These are phyloP conservation scores for Sporothrix schenckii DNA, from an alignment of 2,329 filamentous ascomycete genomes.

Conservation along the genomic window DNA sequence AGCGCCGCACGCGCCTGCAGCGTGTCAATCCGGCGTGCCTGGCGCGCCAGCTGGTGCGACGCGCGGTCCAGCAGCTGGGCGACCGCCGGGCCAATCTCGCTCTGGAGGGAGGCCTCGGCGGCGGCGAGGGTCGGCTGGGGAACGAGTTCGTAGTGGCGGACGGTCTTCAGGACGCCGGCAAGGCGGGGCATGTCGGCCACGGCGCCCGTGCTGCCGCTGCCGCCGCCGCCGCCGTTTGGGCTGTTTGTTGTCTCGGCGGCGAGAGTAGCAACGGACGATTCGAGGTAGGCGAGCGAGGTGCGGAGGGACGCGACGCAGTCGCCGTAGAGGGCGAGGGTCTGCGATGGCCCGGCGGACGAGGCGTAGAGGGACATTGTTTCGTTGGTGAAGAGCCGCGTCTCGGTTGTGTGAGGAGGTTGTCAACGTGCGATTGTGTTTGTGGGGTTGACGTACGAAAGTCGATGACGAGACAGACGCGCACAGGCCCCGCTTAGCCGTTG, in stretches of 20 bases:
- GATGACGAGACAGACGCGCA: neutral
- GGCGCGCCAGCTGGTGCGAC: constrained; percentile 79
- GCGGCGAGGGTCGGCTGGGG: constrained; percentile 79
- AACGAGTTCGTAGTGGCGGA: constrained; percentile 87
- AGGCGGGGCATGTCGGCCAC: constrained; percentile 63
- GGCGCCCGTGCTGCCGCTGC: neutral
- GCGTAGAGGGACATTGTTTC: constrained; percentile 12
- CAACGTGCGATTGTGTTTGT: neutral
- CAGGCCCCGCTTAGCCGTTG: neutral
- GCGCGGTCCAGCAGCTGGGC: constrained; percentile 76
- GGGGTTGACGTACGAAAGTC: neutral
- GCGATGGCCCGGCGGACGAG: neutral
- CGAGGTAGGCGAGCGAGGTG: constrained; percentile 62
- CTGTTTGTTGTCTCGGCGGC: constrained; percentile 46
- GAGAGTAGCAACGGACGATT: constrained; percentile 62
- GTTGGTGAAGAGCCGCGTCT: no score
- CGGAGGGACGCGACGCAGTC: constrained; percentile 64
- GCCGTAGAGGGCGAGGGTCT: constrained; percentile 46
- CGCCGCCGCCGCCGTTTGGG: neutral
- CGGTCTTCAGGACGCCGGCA: constrained; percentile 58
- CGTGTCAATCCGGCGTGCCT: constrained; percentile 79
- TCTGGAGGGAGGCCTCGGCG: constrained; percentile 81
- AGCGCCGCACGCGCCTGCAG: constrained; percentile 81
- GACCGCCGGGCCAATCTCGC: constrained; percentile 88
- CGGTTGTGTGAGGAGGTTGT: neutral